Evolutionary conservation across 306 rosid species (phyloP), one percentile per base, ranked within the genome.

Genomic region (Elaeagnus macrophylla): DNA sequence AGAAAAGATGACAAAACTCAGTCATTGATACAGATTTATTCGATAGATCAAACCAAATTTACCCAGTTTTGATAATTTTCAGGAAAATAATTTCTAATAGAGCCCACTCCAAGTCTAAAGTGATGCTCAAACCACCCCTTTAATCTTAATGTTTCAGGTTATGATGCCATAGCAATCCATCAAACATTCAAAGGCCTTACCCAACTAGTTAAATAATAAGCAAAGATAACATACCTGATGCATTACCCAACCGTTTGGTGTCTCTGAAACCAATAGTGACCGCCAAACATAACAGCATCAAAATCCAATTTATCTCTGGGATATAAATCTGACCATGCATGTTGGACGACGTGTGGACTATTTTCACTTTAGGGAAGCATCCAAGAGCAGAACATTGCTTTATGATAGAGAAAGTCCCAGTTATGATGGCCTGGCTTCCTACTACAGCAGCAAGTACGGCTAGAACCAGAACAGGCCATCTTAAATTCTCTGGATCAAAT

Each of bases 361-460:
- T 74, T 82, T 84, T 91, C 25, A 91, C 99, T 73, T 65, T 79
- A 1, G 99, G 99, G 80, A 87, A 87, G 76, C 99, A 91, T 61
- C 79, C 80, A 70, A 91, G 58, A 6, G 99, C 83, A 12, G 96
- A 75, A 67, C 99, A 87, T 67, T 91, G 99, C 60, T 84, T 91
- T 72, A 91, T 91, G 61, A 84, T 82, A 0, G 99, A 91, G 83
- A 91, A 91, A 36, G 96, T 82, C 67, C 96, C 99, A 0, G 96
- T 84, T 57, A 91, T 91, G 67, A 91, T 84, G 67, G 96, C 96
- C 65, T 91, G 99, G 77, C 99, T 91, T 57, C 93, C 99, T 39
- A 91, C 99, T 38, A 91, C 87, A 2, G 99, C 96, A 42, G 95
- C 95, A 50, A 91, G 91, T 64, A 91, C 67, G 48, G 95, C 99